Conservation (phyloP, 768 basidiomycete species). For the Macrolepiota dolichaula region DNA sequence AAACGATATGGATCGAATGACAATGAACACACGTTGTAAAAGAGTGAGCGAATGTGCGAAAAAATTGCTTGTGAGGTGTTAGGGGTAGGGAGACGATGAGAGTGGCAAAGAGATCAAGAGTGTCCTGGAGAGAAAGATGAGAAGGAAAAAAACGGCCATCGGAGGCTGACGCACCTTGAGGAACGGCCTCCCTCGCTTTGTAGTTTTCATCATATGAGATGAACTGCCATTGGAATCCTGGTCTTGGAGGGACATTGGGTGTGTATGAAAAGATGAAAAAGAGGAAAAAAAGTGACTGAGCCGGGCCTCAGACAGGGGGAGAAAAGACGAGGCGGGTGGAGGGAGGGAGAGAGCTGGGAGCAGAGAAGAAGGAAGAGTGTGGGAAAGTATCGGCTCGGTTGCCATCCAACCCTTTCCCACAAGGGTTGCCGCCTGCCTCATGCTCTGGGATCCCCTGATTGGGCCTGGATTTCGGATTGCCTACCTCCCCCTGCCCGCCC, state of each 20-base stretch:
- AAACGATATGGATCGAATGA: slow-evolving; percentile 12
- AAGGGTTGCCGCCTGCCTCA: slow-evolving; percentile 30
- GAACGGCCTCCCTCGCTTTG: slow-evolving; percentile 91
- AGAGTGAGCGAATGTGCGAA: slow-evolving; percentile 90
- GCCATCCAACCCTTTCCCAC: slow-evolving; percentile 31
- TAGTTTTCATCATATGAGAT: slow-evolving; percentile 98
- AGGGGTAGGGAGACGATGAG: slow-evolving; percentile 92
- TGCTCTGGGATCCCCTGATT: slow-evolving; percentile 28
- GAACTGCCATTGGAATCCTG: slow-evolving; percentile 54
- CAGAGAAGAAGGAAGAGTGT: slow-evolving; percentile 24
- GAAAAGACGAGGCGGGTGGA: slow-evolving; percentile 22
- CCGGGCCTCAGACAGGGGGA: slow-evolving; percentile 23
- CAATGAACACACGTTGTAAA: slow-evolving; percentile 81
- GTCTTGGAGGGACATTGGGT: slow-evolving; percentile 38
- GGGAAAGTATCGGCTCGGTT: slow-evolving; percentile 30
- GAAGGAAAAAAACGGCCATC: slow-evolving; percentile 2
- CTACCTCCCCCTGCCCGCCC: slow-evolving; percentile 15
- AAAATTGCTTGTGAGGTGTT: slow-evolving; percentile 90
- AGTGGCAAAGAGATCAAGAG: slow-evolving; percentile 96
- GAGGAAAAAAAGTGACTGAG: slow-evolving; percentile 28
- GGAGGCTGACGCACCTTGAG: slow-evolving; percentile 62
- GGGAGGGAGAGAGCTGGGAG: slow-evolving; percentile 25
- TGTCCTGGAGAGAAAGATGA: slow-evolving; percentile 62
- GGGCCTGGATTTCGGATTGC: slow-evolving; percentile 19
- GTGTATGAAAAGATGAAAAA: slow-evolving; percentile 40